A percentile compares a stretch with the other conserved stretches of the same genome.
Evolutionary conservation across 2,329 filamentous ascomycete genomes (phyloP).

Genomic region (Cladosporium phlei): DNA sequence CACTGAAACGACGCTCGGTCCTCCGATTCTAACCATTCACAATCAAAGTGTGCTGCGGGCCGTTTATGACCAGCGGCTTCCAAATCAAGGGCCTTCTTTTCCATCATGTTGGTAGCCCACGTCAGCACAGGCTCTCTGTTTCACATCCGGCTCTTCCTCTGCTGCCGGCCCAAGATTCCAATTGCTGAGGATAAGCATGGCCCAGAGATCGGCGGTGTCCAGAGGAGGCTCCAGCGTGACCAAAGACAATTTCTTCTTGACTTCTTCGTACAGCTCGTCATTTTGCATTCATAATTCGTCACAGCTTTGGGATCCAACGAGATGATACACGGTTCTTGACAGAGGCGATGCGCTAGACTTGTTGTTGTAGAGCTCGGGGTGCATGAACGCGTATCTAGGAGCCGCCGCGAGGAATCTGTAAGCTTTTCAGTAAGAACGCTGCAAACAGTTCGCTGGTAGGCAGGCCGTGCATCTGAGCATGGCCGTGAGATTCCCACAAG

Average conservation of each 20-base stretch:
- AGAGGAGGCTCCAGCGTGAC: not conserved
- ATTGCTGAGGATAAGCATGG: slow-evolving; percentile 1
- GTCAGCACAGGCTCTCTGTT: not conserved
- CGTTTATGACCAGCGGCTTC: not conserved
- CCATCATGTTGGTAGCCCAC: not conserved
- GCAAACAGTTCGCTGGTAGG: not conserved
- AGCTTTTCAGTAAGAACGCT: not conserved
- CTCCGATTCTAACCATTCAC: too few relatives aligned
- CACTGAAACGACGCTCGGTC: not conserved
- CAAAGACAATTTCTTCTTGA: not conserved
- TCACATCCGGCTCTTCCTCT: not conserved
- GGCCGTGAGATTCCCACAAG: not conserved
- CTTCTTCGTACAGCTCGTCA: not conserved
- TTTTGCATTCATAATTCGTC: not conserved
- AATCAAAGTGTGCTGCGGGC: too few relatives aligned
- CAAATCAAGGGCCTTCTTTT: not conserved
- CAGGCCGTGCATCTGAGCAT: not conserved
- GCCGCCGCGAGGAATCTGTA: not conserved
- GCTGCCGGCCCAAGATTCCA: not conserved
- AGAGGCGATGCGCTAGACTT: not conserved
- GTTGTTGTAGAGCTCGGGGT: not conserved
- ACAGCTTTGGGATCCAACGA: not conserved
- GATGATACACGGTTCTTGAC: not conserved
- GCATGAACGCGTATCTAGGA: not conserved
- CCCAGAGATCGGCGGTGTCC: not conserved